Conservation (phyloP, 805 yeast genomes). For the Hanseniaspora lindneri region DNA sequence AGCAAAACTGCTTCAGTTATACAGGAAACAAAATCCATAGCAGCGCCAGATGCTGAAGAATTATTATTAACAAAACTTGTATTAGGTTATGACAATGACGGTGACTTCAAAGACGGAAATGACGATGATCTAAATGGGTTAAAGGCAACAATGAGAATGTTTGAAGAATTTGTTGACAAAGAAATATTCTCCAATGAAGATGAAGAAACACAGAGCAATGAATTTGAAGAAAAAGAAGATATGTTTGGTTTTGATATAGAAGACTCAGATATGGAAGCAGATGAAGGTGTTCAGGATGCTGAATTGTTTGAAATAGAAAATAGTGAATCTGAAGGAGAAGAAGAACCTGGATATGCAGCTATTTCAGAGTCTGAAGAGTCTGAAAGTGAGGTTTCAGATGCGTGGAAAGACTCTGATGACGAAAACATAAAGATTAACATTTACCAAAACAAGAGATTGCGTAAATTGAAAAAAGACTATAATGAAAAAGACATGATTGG, state of each 20-base stretch:
- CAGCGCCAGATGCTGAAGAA: constrained; percentile 81
- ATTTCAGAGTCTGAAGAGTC: too few relatives aligned
- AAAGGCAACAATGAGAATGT: constrained; percentile 22
- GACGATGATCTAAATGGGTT: constrained; percentile 24
- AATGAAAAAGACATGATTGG: constrained; percentile 47
- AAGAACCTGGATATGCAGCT: constrained; percentile 8
- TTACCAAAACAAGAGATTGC: constrained; percentile 43
- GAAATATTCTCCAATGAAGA: constrained; percentile 27
- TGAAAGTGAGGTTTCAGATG: constrained; percentile 27
- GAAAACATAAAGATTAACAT: constrained; percentile 57
- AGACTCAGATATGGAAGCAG: constrained; percentile 16
- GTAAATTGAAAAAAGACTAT: constrained; percentile 56
- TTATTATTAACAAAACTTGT: constrained; percentile 65
- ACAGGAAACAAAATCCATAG: constrained; percentile 22
- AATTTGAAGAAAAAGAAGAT: constrained; percentile 20
- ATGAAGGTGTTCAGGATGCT: constrained; percentile 31
- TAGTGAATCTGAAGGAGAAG: constrained; percentile 26
- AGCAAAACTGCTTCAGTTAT: not conserved
- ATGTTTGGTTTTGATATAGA: constrained; percentile 27
- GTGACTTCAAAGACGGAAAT: constrained; percentile 36
- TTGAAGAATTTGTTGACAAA: constrained; percentile 24
- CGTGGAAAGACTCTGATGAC: constrained; percentile 90
- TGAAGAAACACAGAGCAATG: constrained; percentile 22
- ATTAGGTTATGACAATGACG: constrained; percentile 50
- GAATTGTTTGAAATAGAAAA: constrained; percentile 44